These are phyloP conservation scores for Ogataea wickerhamii DNA, from an alignment of 805 yeast genomes.

Conservation along the genomic window DNA sequence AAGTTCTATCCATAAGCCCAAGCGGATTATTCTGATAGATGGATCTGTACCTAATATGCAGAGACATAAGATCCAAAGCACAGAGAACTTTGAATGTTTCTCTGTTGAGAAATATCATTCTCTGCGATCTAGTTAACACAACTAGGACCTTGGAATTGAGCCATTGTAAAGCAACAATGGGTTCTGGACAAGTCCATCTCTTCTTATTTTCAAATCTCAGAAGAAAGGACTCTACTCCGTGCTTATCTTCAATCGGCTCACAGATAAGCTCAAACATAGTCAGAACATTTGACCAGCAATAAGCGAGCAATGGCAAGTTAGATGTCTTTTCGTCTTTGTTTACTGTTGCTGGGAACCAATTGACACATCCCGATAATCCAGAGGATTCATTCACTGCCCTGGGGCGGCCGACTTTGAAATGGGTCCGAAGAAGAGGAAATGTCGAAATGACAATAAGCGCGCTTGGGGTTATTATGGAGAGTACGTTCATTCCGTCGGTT, in stretches of 20 bases:
- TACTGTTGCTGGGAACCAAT: constrained; percentile 61
- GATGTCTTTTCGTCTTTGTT: constrained; percentile 23
- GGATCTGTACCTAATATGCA: constrained; percentile 32
- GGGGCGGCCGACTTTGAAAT: constrained; percentile 51
- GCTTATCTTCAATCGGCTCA: constrained; percentile 27
- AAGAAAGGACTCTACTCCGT: constrained; percentile 21
- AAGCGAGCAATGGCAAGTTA: constrained; percentile 51
- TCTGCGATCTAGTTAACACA: constrained; percentile 43
- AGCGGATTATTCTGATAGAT: constrained; percentile 11
- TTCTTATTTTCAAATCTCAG: constrained; percentile 39
- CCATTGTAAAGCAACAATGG: constrained; percentile 59
- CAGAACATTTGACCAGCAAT: constrained; percentile 62
- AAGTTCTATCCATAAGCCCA: constrained; percentile 16
- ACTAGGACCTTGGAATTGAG: constrained; percentile 38
- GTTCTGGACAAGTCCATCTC: constrained; percentile 43
- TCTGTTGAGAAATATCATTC: constrained; percentile 41
- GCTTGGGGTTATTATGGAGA: constrained; percentile 56
- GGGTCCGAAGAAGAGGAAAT: constrained; percentile 48
- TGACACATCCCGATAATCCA: constrained; percentile 43
- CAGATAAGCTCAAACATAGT: constrained; percentile 50
- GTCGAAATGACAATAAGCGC: constrained; percentile 53
- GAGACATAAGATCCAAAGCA: constrained; percentile 36
- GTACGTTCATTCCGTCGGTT: constrained; percentile 54
- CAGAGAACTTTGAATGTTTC: constrained; percentile 35
- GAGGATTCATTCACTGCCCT: constrained; percentile 30